These are phyloP conservation scores for Cyclotella kingstonii DNA, from an alignment of 108 stramenopile species.

Conservation along the genomic window DNA sequence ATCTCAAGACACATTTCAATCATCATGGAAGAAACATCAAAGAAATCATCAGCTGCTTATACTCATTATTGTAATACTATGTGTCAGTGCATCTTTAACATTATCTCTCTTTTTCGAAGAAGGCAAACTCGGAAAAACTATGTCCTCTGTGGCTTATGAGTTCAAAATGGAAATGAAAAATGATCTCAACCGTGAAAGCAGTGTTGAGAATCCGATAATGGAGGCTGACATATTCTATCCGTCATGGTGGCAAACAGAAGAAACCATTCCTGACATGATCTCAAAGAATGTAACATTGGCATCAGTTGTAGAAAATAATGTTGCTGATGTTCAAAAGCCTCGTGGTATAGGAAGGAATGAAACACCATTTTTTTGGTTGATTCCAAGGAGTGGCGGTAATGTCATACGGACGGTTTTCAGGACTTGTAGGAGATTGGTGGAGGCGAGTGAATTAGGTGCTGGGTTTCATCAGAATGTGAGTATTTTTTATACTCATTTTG, in stretches of 20 bases:
- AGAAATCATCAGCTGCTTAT: conserved; percentile 28
- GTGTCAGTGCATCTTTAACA: conserved; percentile 20
- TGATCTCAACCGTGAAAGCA: too few species aligned
- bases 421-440: conserved; percentile 16
- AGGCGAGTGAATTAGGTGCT: conserved; percentile 31
- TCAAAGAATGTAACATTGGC: conserved; percentile 17
- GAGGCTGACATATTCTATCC: conserved; percentile 30
- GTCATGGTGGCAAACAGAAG: conserved; percentile 32
- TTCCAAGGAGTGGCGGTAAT: conserved; percentile 31
- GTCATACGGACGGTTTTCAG: conserved; percentile 26
- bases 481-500: neutral
- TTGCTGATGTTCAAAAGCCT: conserved; percentile 21
- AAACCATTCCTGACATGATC: conserved; percentile 22
- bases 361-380: conserved; percentile 39
- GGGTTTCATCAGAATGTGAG: conserved; percentile 24
- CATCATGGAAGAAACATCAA: conserved; percentile 12
- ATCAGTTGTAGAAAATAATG: conserved; percentile 17
- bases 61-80: conserved; percentile 23
- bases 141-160: conserved; percentile 24
- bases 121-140: conserved; percentile 18
- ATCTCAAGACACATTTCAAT: too few species aligned
- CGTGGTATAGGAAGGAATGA: conserved; percentile 28
- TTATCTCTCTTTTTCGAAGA: conserved; percentile 22
- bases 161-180: conserved; percentile 16
- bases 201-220: neutral